These are phyloP conservation scores for Penicillium sp. DNA, from an alignment of 2,329 filamentous ascomycete species.

Conservation along the genomic window DNA sequence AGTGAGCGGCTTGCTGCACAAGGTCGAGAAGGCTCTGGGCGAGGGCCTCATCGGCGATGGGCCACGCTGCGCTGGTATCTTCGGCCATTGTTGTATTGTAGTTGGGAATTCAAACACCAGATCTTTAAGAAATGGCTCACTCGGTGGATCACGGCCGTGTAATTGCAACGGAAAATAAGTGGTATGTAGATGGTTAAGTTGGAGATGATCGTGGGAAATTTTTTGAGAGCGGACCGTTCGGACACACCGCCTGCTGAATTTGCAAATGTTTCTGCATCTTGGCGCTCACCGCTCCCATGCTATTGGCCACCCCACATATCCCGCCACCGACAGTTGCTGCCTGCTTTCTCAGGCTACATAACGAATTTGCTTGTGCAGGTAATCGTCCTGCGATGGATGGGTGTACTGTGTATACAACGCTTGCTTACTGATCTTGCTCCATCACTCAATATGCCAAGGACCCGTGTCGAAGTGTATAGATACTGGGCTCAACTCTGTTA, in stretches of 20 bases:
- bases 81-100: conserved; percentile 29
- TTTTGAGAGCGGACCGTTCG: not conserved
- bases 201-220: conserved; percentile 1
- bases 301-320: not conserved
- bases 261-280: not conserved
- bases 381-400: not conserved
- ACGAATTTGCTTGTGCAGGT: not conserved
- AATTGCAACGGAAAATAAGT: conserved; percentile 4
- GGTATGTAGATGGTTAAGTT: conserved; percentile 1
- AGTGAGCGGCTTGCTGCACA: conserved; percentile 65
- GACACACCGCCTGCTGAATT: conserved; percentile 5
- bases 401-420: too few relatives aligned
- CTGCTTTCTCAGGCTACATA: not conserved
- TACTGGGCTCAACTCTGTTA: not conserved
- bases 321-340: not conserved
- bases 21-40: conserved; percentile 80
- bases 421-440: not conserved
- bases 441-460: too few relatives aligned
- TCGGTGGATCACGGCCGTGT: conserved; percentile 38
- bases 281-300: too few relatives aligned
- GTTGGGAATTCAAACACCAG: conserved; percentile 16
- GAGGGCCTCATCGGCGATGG: conserved; percentile 68
- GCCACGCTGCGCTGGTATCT: conserved; percentile 55
- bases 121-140: conserved; percentile 35
- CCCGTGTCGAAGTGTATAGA: not conserved